Base-by-base conservation (phyloP, 306 rosid species). In the Trifolium pratense region DNA sequence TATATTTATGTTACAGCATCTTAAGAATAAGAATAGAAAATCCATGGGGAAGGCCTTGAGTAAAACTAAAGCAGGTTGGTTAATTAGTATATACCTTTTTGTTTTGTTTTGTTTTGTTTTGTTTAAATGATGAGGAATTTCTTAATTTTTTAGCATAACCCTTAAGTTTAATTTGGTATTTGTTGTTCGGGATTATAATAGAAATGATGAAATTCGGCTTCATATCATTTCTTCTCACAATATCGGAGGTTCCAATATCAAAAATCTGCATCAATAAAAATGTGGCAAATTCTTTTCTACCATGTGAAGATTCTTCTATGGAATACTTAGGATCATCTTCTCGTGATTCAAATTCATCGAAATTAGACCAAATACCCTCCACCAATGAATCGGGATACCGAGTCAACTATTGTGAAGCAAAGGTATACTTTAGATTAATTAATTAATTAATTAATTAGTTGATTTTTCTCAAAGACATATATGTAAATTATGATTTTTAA, bases 201-300 rank as follows among this genome's bases (percentile, higher is more conserved):
- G 92, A 79, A 72, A 85, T 88, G 89, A 84, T 88, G 85, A 82
- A 85, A 74, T 59, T 85, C 69, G 92, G 92, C 31, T 81, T 88
- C 60, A 5, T 88, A 15, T 89, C 96, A 13, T 65, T 87, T 74
- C 85, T 90, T 68, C 86, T 90, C 1, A 68, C 86, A 59, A 68
- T 86, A 62, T 76, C 80, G 57, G 81, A 82, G 77, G 83, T 64
- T 25, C 90, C 87, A 18, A 74, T 90, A 58, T 88, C 92, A 5
- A 86, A 86, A 23, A 90, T 90, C 15, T 90, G 96, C 73, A 71
- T 90, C 25, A 63, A 48, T 69, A 67, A 74, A 55, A 37, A 7
- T 15, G 51, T 75, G 66, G 90, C 82, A 9, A 81, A 71, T 61
- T 71, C 86, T 17, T 82, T 86, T 57, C 85, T 80, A 13, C 96